A percentile compares a stretch with the other conserved stretches of the same genome.
Evolutionary conservation across 352 stramenopile genomes (phyloP).

Genomic region (Elongisporangium anandrum): DNA sequence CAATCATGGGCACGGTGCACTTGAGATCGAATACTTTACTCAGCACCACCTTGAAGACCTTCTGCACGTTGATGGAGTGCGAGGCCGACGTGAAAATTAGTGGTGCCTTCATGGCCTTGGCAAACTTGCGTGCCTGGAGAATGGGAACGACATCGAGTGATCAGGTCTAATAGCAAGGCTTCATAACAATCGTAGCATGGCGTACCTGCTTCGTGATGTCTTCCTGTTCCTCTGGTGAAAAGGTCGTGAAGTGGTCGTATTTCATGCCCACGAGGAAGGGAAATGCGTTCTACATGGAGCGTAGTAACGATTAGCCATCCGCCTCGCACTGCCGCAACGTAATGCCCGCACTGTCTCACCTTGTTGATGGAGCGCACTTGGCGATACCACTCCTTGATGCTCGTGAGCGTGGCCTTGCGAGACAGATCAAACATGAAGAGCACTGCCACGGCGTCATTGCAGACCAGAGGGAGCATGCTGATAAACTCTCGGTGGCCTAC

Average conservation of each 20-base stretch:
- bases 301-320: not conserved
- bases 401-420: conserved; percentile 89
- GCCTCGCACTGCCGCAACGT: not conserved
- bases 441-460: conserved; percentile 92
- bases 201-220: conserved; percentile 92
- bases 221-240: conserved; percentile 88
- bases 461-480: conserved; percentile 93
- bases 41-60: conserved; percentile 94
- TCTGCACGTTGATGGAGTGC: conserved; percentile 95
- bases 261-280: conserved; percentile 94
- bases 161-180: not conserved
- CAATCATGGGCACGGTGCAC: conserved; percentile 91
- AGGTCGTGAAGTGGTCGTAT: conserved; percentile 92
- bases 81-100: conserved; percentile 92
- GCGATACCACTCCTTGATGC: conserved; percentile 92
- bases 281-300: conserved; percentile 73
- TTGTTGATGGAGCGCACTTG: conserved; percentile 90
- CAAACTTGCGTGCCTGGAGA: conserved; percentile 88
- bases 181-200: not conserved
- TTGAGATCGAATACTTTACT: conserved; percentile 94
- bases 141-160: not conserved
- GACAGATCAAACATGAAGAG: conserved; percentile 96
- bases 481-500: conserved; percentile 90
- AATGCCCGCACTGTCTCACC: conserved; percentile 19
- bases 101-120: conserved; percentile 93